phyloP scores from a whole-genome alignment of 2,329 filamentous ascomycete genomes.

The Fusarium dlaminii region DNA sequence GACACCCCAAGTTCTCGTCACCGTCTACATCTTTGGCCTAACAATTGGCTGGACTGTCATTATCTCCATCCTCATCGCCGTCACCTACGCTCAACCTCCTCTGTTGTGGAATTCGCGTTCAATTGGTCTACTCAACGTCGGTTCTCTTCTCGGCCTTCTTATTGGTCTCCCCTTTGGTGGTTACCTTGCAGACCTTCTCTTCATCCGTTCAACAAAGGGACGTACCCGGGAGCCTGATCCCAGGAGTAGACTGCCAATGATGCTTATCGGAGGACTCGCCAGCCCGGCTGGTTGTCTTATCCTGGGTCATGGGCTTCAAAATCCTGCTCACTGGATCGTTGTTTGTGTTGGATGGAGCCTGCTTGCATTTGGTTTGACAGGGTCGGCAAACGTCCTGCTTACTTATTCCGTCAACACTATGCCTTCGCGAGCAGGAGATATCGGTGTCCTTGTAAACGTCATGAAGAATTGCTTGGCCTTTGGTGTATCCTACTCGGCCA shows the following conservation, averaged over 20 bases:
- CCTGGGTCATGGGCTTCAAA: background rate
- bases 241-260: background rate
- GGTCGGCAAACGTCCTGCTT: background rate
- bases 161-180: background rate
- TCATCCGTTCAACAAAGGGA: background rate
- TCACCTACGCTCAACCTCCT: background rate
- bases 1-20: background rate
- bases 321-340: background rate
- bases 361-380: background rate
- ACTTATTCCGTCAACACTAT: conserved; percentile 6
- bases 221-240: background rate
- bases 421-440: background rate
- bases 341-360: conserved; percentile 3
- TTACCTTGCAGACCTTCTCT: background rate
- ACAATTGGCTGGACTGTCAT: conserved; percentile 16
- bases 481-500: background rate
- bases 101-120: background rate
- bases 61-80: background rate
- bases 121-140: background rate
- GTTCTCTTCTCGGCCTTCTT: background rate
- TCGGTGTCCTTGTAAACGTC: conserved; percentile 1
- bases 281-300: conserved; percentile 1
- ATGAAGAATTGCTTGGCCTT: conserved; percentile 10
- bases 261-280: background rate
- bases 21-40: background rate